Evolutionary conservation across 208 protist genomes (phyloP), one percentile per base, ranked within the genome.

Genomic region (Naegleria lovaniensis): DNA sequence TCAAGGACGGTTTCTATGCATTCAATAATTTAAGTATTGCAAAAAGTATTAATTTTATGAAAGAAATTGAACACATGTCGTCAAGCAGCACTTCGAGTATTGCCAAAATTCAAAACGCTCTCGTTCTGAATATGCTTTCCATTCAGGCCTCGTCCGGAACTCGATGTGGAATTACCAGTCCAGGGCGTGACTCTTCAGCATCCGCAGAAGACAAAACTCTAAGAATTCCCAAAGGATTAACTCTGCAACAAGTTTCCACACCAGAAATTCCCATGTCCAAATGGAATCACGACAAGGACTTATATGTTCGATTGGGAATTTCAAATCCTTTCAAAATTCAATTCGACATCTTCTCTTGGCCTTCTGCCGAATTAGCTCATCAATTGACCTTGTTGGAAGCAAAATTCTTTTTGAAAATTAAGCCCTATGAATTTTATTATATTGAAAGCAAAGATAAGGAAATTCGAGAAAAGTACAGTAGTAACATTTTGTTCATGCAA

Each of bases 381-480:
- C 91, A 92, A 43, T 40, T 92, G 19, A 91, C 88, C 39, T 79
- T 92, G 25, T 84, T 92, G 6, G 91, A 92, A 48, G 13, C 33
- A 16, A 91, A 92, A 41, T 39, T 92, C 6, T 92, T 91, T 29
- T 36, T 38, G 6, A 92, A 59, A 38, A 92, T 92, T 40, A 85
- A 92, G 51, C 91, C 91, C 11, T 43, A 92, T 6, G 91, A 92
- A 52, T 92, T 79, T 91, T 89, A 92, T 55, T 43, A n/a, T 29
- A 13, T 91, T 22, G 83, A 13, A 38, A 92, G 89, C 75, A 91
- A 9, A 7, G 92, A 92, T 36, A 7, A n/a, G 6, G 83, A 43
- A 19, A 91, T 93, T 52, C 79, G 85, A 40, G 41, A 91, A 33
- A 91, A 87, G 43, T 93, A 92, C 90, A 93, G 93, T 36, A 39